A percentile compares a stretch with the other conserved stretches of the same genome.
phyloP scores from a whole-genome alignment of 2,329 filamentous ascomycete genomes.

The Hortaea sp. region DNA sequence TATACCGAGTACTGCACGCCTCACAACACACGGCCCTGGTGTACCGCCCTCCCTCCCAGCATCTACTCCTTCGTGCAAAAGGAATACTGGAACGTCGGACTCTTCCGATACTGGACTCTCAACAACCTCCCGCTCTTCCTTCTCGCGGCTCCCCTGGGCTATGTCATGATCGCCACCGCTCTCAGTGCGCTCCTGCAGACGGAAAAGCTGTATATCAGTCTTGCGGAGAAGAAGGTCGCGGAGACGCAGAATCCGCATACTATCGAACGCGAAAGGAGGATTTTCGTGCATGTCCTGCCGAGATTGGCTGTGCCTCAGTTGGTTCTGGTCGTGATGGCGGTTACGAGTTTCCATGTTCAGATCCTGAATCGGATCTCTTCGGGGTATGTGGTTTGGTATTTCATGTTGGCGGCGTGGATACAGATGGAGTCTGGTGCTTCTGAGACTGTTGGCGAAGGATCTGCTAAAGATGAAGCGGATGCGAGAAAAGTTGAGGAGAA shows the following conservation, averaged over 20 bases:
- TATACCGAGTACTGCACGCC: conserved; percentile 59
- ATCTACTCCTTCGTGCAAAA: conserved; percentile 86
- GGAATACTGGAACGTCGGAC: conserved; percentile 84
- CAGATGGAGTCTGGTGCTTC: neutral
- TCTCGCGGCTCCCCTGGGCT: conserved; percentile 68
- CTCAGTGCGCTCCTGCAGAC: conserved; percentile 2
- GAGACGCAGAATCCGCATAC: neutral
- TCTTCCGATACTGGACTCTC: conserved; percentile 81
- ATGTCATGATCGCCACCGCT: conserved; percentile 55
- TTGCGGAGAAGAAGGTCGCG: conserved; percentile 1
- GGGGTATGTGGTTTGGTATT: conserved; percentile 82
- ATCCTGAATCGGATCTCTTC: conserved; percentile 85
- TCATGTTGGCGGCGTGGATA: conserved; percentile 54
- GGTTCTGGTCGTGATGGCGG: conserved; percentile 58
- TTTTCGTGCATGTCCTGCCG: conserved; percentile 23
- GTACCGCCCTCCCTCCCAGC: conserved; percentile 60
- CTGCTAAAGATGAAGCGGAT: neutral
- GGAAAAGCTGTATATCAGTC: neutral
- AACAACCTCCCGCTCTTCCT: conserved; percentile 81
- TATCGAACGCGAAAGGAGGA: conserved; percentile 2
- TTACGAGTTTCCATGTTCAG: conserved; percentile 83
- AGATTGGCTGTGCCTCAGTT: conserved; percentile 64
- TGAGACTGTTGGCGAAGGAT: neutral
- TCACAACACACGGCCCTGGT: conserved; percentile 56
- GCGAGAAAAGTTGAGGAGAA: conserved; percentile 3